Conservation (phyloP, 176 grass and related monocot genomes). For the Microstegium vimineum region DNA sequence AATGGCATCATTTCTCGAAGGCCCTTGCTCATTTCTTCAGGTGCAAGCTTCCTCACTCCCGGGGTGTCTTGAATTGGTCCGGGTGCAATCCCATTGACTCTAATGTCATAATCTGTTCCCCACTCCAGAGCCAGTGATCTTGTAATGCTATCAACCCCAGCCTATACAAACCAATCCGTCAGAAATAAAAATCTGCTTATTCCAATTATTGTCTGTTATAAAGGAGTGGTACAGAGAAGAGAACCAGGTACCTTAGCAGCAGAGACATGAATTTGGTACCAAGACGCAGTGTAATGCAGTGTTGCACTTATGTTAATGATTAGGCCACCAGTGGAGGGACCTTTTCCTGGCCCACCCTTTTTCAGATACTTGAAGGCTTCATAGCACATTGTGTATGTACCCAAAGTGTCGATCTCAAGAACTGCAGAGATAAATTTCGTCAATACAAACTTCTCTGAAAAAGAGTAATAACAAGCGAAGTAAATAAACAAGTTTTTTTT, state of each 20-base stretch:
- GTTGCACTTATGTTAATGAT: conserved; percentile 97
- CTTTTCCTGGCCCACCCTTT: conserved; percentile 65
- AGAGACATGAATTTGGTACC: conserved; percentile 93
- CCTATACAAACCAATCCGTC: conserved; percentile 37
- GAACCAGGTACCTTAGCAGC: conserved; percentile 70
- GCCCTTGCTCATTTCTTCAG: conserved; percentile 68
- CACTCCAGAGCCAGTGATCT: conserved; percentile 94
- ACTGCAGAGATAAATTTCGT: conserved; percentile 46
- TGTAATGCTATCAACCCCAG: conserved; percentile 94
- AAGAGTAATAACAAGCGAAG: neutral
- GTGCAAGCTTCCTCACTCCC: conserved; percentile 87
- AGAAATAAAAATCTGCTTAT: neutral
- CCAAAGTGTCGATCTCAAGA: conserved; percentile 85
- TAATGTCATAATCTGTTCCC: conserved; percentile 96
- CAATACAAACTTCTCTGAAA: neutral
- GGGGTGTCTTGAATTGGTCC: conserved; percentile 79
- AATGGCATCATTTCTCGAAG: conserved; percentile 48
- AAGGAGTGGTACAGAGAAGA: neutral
- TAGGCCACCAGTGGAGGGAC: conserved; percentile 57
- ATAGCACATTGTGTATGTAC: conserved; percentile 84
- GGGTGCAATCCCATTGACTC: conserved; percentile 92
- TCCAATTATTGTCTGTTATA: neutral
- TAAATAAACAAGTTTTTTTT: neutral
- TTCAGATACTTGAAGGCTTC: conserved; percentile 90
- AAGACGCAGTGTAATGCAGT: conserved; percentile 73